Conservation (phyloP, 2,329 filamentous ascomycete genomes). For the Thielaviopsis musarum region DNA sequence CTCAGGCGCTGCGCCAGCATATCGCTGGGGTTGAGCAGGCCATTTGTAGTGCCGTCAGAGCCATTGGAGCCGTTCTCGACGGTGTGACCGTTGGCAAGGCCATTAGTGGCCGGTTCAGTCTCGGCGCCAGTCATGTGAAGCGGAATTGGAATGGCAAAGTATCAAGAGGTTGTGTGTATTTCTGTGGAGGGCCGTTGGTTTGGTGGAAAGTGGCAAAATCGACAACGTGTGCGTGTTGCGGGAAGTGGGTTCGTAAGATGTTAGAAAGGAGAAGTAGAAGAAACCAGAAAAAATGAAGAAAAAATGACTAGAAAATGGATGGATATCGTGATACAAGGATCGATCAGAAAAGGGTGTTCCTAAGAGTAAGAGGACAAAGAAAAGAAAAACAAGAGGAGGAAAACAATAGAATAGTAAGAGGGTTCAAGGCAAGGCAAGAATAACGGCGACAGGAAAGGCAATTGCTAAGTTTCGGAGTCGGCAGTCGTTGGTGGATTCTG, state of each 20-base stretch:
- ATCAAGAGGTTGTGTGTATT: background rate
- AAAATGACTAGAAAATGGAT: background rate
- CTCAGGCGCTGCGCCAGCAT: slow-evolving; percentile 22
- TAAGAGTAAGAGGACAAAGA: background rate
- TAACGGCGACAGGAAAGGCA: background rate
- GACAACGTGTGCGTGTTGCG: background rate
- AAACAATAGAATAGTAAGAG: background rate
- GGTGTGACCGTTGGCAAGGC: slow-evolving; percentile 15
- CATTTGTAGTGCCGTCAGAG: background rate
- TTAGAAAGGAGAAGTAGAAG: background rate
- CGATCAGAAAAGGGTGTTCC: background rate
- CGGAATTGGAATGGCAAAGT: background rate
- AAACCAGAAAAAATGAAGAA: slow-evolving; percentile 1
- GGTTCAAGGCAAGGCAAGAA: background rate
- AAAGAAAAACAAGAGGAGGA: background rate
- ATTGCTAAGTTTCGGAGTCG: background rate
- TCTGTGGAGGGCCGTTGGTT: background rate
- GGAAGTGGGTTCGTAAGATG: background rate
- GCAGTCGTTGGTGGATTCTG: background rate
- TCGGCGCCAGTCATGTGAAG: background rate
- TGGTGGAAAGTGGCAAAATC: background rate
- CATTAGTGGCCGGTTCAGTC: background rate
- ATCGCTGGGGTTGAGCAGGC: slow-evolving; percentile 21
- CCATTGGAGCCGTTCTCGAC: slow-evolving; percentile 9
- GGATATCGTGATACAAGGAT: background rate